Conservation (phyloP, 2,329 filamentous ascomycete genomes). For the Ceratocystis alfenasii region DNA sequence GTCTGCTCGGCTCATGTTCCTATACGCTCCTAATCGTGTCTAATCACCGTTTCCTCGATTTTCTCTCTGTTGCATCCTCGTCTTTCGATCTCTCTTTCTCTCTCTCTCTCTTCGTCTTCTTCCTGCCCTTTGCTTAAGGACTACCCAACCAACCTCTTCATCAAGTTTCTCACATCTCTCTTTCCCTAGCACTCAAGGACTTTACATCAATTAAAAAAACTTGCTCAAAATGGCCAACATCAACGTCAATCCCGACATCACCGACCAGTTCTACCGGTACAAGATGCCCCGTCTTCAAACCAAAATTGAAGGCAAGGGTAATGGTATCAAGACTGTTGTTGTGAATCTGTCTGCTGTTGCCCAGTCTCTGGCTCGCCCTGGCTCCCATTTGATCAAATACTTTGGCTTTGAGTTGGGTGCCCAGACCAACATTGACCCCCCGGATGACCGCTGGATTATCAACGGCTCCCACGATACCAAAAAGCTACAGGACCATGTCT, state of each 20-base stretch:
- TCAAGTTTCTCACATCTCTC: neutral
- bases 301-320: constrained; percentile 99
- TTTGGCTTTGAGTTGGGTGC: constrained; percentile 98
- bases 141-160: neutral
- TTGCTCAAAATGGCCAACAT: constrained; percentile 78
- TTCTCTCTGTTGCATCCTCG: constrained; percentile 24
- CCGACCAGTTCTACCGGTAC: constrained; percentile 99
- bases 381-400: constrained; percentile 97
- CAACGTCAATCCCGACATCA: constrained; percentile 97
- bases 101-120: constrained; percentile 19
- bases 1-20: constrained; percentile 30
- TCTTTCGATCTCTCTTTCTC: constrained; percentile 24
- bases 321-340: constrained; percentile 97
- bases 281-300: constrained; percentile 99
- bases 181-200: constrained; percentile 14
- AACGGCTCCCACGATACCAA: constrained; percentile 90
- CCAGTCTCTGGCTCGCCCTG: constrained; percentile 79
- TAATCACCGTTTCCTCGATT: constrained; percentile 27
- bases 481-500: constrained; percentile 96
- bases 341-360: constrained; percentile 94
- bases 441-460: constrained; percentile 99
- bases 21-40: constrained; percentile 22
- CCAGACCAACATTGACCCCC: constrained; percentile 94
- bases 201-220: constrained; percentile 3
- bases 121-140: neutral